phyloP scores from a whole-genome alignment of 805 yeast species.

The Metschnikowia santaceciliae region DNA sequence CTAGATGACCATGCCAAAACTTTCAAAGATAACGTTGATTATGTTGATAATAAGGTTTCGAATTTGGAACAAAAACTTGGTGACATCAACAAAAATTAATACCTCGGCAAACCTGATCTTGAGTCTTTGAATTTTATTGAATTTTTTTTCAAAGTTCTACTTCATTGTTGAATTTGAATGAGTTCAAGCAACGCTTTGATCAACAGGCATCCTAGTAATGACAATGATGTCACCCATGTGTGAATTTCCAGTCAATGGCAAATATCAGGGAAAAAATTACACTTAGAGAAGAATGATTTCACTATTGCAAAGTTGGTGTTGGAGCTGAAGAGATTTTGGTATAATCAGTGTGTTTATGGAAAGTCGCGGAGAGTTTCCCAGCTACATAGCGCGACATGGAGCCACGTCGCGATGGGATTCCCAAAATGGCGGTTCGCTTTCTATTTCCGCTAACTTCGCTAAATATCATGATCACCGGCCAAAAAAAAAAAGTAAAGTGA shows the following conservation, averaged over 20 bases:
- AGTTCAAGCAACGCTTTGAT: not conserved
- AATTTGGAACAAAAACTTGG: slow-evolving; percentile 8
- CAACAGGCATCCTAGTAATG: not conserved
- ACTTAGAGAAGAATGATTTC: not conserved
- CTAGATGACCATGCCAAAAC: slow-evolving; percentile 21
- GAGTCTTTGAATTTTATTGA: not conserved
- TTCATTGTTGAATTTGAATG: not conserved
- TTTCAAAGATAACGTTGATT: slow-evolving; percentile 24
- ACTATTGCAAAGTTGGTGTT: not conserved
- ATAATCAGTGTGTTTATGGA: not conserved
- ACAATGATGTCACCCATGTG: not conserved
- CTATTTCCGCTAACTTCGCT: not conserved
- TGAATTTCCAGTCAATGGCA: not conserved
- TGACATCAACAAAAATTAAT: not conserved
- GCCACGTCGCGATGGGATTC: slow-evolving; percentile 1
- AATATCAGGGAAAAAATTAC: not conserved
- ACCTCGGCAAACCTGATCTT: not conserved
- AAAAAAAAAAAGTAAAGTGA: not conserved
- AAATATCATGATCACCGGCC: not conserved
- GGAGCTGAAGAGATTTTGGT: not conserved
- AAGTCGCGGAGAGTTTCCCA: slow-evolving; percentile 3
- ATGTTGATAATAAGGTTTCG: slow-evolving; percentile 10
- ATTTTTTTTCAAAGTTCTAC: not conserved
- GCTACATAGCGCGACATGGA: not conserved
- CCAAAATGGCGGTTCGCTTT: slow-evolving; percentile 1